Evolutionary conservation across 2,329 filamentous ascomycete species (phyloP).

Genomic region (Calonectria crousiana): DNA sequence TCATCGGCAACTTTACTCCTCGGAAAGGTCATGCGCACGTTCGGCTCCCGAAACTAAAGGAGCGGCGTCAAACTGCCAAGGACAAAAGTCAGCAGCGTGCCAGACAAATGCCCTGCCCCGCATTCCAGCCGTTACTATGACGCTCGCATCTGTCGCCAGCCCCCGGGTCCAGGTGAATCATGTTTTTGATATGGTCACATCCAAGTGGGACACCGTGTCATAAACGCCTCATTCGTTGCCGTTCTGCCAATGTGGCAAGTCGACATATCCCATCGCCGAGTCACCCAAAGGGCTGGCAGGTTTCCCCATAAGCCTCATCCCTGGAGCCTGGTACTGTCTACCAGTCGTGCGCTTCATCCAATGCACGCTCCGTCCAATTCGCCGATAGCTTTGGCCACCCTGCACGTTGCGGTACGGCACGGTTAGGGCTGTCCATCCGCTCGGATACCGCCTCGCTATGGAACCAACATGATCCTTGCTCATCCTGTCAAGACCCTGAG

Average conservation of each 20-base stretch:
- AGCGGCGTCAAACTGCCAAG: conserved; percentile 9
- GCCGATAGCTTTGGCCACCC: conserved; percentile 16
- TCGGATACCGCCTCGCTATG: conserved; percentile 6
- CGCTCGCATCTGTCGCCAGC: neutral
- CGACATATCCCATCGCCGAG: neutral
- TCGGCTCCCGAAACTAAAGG: conserved; percentile 13
- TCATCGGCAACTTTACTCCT: neutral
- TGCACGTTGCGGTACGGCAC: conserved; percentile 11
- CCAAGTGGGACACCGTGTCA: neutral
- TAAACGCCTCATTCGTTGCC: neutral
- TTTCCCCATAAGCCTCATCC: conserved; percentile 3
- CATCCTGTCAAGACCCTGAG: neutral
- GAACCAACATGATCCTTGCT: neutral
- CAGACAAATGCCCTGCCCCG: neutral
- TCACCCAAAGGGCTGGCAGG: neutral
- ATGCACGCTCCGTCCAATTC: neutral
- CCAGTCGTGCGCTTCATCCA: neutral
- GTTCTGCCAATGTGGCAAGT: neutral
- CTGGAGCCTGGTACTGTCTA: conserved; percentile 3
- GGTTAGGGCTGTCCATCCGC: conserved; percentile 11
- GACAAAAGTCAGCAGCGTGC: neutral
- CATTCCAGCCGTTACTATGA: conserved; percentile 16
- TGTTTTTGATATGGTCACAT: neutral
- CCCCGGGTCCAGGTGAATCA: neutral
- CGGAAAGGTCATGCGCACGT: neutral